Conservation (phyloP, 306 rosid species). For the Morella rubra region DNA sequence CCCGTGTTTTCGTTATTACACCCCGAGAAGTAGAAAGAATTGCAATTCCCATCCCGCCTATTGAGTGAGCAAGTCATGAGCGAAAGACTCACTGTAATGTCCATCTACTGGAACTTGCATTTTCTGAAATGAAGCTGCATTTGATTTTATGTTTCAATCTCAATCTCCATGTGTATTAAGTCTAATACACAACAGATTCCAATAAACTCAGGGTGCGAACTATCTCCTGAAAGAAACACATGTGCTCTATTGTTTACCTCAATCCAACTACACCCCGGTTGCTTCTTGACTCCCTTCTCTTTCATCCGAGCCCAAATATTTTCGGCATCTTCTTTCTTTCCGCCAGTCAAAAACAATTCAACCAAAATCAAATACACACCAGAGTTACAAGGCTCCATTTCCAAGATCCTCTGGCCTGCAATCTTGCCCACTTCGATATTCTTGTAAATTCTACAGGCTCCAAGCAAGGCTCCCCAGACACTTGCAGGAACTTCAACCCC, state of each 20-base stretch:
- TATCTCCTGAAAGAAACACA: constrained; percentile 53
- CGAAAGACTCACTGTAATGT: background rate
- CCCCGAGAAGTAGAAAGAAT: too few relatives aligned
- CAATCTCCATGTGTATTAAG: constrained; percentile 38
- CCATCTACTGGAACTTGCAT: constrained; percentile 14
- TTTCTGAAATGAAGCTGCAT: constrained; percentile 16
- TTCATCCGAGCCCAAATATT: constrained; percentile 46
- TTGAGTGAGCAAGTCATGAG: background rate
- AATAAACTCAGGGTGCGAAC: constrained; percentile 38
- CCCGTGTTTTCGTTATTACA: too few relatives aligned
- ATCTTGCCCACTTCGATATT: constrained; percentile 41
- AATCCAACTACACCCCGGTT: constrained; percentile 63
- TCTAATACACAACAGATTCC: constrained; percentile 30
- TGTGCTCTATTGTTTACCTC: constrained; percentile 35
- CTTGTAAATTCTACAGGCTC: constrained; percentile 56
- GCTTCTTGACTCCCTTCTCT: constrained; percentile 53
- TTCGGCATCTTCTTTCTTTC: constrained; percentile 40
- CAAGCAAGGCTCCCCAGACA: constrained; percentile 61
- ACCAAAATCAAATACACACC: constrained; percentile 53
- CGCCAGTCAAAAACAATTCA: constrained; percentile 37
- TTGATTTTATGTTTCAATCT: constrained; percentile 15
- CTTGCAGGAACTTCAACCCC: constrained; percentile 49
- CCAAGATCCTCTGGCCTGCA: constrained; percentile 47
- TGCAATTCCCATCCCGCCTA: background rate
- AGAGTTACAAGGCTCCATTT: constrained; percentile 46